Percentiles rank a stretch among this genome's conserved stretches.
These are phyloP conservation scores for Erodium texanum DNA, from an alignment of 441 rosid species.

Conservation along the genomic window DNA sequence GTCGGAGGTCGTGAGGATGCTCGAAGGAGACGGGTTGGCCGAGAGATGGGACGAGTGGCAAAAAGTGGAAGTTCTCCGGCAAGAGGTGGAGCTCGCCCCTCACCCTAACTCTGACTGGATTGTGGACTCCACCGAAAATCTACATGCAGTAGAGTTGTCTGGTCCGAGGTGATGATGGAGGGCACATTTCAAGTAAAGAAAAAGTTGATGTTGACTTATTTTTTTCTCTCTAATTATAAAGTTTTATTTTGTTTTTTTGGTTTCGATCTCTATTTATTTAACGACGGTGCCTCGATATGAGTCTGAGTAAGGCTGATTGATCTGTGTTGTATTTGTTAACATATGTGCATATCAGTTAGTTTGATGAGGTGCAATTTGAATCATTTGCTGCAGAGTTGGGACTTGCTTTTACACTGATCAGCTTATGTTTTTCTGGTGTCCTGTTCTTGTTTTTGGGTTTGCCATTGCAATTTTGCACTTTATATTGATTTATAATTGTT, in stretches of 20 bases:
- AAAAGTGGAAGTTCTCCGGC: slow-evolving; percentile 69
- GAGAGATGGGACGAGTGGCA: slow-evolving; percentile 97
- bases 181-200: too few relatives aligned
- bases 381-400: neutral
- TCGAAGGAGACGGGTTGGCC: slow-evolving; percentile 78
- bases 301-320: neutral
- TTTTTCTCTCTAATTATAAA: slow-evolving; percentile 22
- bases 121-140: slow-evolving; percentile 55
- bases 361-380: neutral
- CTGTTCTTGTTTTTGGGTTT: neutral
- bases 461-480: too few relatives aligned
- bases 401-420: neutral
- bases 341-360: neutral
- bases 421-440: neutral
- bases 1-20: slow-evolving; percentile 91
- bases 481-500: too few relatives aligned
- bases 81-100: slow-evolving; percentile 49
- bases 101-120: slow-evolving; percentile 56
- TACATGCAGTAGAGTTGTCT: slow-evolving; percentile 62
- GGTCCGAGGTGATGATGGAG: slow-evolving; percentile 49
- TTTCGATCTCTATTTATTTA: slow-evolving; percentile 4
- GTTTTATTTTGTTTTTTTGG: slow-evolving; percentile 3
- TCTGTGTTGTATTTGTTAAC: neutral
- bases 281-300: neutral
- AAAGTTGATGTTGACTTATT: too few relatives aligned